Evolutionary conservation across 441 rosid species (phyloP).

Genomic region (Croton laevigatus): DNA sequence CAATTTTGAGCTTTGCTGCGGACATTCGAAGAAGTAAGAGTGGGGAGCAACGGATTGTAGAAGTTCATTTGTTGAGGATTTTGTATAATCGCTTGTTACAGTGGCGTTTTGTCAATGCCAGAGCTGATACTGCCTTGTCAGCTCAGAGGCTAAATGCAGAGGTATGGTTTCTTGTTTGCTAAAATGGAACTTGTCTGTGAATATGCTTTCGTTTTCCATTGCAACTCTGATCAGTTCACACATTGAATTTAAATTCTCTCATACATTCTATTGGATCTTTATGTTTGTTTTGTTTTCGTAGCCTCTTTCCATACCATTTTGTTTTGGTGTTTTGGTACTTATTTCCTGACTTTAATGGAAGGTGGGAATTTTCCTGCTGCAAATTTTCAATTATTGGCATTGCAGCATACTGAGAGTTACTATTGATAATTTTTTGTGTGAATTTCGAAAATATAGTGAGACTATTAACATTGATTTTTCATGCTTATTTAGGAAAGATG

Average conservation of each 20-base stretch:
- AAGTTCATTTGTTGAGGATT: constrained; percentile 68
- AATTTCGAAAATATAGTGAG: not conserved
- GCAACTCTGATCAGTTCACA: not conserved
- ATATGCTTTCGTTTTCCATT: constrained; percentile 9
- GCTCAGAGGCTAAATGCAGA: constrained; percentile 60
- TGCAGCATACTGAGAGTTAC: not conserved
- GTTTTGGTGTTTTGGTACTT: not conserved
- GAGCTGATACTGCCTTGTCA: constrained; percentile 53
- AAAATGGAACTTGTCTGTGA: constrained; percentile 5
- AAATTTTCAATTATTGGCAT: not conserved
- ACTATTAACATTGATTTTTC: not conserved
- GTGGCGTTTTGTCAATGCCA: constrained; percentile 83
- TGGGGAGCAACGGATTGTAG: constrained; percentile 57
- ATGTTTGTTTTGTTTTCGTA: not conserved
- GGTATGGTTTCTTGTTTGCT: constrained; percentile 43
- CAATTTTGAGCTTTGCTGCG: constrained; percentile 74
- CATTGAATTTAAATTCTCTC: not conserved
- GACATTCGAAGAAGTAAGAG: constrained; percentile 68
- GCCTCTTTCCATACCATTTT: not conserved
- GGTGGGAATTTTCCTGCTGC: not conserved
- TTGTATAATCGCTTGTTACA: constrained; percentile 75
- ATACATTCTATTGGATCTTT: not conserved
- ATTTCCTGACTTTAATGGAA: not conserved
- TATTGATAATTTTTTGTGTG: not conserved
- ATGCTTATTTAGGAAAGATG: not conserved